These are phyloP conservation scores for Baorangia bicolor DNA, from an alignment of 768 basidiomycete genomes.

Conservation along the genomic window DNA sequence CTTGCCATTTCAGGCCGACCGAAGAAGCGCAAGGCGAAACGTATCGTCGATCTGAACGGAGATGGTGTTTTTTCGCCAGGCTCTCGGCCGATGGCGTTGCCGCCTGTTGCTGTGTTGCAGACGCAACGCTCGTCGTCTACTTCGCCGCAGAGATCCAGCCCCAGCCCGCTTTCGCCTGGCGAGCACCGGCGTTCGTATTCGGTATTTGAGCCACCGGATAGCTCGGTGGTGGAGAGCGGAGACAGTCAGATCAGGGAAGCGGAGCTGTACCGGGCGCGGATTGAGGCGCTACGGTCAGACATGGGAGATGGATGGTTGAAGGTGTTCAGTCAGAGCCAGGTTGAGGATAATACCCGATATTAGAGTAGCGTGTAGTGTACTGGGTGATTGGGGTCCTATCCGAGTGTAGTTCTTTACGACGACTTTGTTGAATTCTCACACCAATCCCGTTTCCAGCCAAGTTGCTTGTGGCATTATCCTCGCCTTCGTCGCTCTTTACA, in stretches of 20 bases:
- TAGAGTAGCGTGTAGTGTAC: constrained; percentile 13
- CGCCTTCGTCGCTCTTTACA: constrained; percentile 65
- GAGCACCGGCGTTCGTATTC: constrained; percentile 29
- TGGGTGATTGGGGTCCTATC: constrained; percentile 32
- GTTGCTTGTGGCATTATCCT: constrained; percentile 31
- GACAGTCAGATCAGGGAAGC: constrained; percentile 46
- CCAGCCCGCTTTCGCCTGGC: constrained; percentile 15
- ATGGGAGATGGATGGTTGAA: constrained; percentile 91
- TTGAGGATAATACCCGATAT: background rate
- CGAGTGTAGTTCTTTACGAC: constrained; percentile 13
- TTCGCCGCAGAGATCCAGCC: constrained; percentile 20
- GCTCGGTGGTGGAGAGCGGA: background rate
- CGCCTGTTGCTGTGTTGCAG: background rate
- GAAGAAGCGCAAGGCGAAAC: constrained; percentile 62
- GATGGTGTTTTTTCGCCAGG: constrained; percentile 38
- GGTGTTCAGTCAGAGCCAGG: constrained; percentile 70
- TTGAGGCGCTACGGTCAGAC: constrained; percentile 81
- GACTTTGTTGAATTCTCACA: constrained; percentile 25
- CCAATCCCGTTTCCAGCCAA: constrained; percentile 4
- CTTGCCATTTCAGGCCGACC: constrained; percentile 44
- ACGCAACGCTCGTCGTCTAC: constrained; percentile 10
- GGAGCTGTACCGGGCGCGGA: constrained; percentile 71
- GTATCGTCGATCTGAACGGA: constrained; percentile 78
- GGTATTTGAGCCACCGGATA: constrained; percentile 54
- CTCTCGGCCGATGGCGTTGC: constrained; percentile 1